These are phyloP conservation scores for Knufia fluminis DNA, from an alignment of 2,329 filamentous ascomycete species.

Conservation along the genomic window DNA sequence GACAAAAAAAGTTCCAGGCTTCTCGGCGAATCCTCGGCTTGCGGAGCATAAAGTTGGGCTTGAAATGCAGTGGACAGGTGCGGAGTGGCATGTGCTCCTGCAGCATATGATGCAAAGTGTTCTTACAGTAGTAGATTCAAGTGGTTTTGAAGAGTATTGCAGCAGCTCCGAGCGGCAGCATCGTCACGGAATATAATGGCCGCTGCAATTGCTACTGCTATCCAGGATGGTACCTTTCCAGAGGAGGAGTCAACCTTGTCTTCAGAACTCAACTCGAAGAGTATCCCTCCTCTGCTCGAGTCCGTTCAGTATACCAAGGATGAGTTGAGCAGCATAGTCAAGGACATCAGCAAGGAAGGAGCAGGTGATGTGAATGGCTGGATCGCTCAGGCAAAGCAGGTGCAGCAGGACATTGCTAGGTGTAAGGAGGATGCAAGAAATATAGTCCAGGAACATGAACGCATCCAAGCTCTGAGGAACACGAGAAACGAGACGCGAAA, in stretches of 20 bases:
- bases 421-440: constrained; percentile 71
- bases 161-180: too few species aligned
- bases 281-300: constrained; percentile 42
- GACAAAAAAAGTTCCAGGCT: not conserved
- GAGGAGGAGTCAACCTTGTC: constrained; percentile 48
- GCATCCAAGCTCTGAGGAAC: constrained; percentile 53
- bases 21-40: not conserved
- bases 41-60: too few species aligned
- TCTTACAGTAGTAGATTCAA: not conserved
- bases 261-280: constrained; percentile 40
- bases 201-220: constrained; percentile 7
- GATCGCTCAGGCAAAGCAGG: constrained; percentile 72
- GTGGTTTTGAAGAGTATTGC: too few species aligned
- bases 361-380: constrained; percentile 74
- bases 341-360: constrained; percentile 63
- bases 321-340: constrained; percentile 56
- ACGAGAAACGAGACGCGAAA: constrained; percentile 52
- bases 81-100: not conserved
- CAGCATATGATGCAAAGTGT: not conserved
- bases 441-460: constrained; percentile 69
- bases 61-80: not conserved
- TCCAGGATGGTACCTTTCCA: constrained; percentile 44
- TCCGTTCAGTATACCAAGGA: constrained; percentile 42
- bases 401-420: constrained; percentile 75
- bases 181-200: not conserved